Base-by-base conservation (phyloP, 345 rosid species). In the Eucalyptus marginata region DNA sequence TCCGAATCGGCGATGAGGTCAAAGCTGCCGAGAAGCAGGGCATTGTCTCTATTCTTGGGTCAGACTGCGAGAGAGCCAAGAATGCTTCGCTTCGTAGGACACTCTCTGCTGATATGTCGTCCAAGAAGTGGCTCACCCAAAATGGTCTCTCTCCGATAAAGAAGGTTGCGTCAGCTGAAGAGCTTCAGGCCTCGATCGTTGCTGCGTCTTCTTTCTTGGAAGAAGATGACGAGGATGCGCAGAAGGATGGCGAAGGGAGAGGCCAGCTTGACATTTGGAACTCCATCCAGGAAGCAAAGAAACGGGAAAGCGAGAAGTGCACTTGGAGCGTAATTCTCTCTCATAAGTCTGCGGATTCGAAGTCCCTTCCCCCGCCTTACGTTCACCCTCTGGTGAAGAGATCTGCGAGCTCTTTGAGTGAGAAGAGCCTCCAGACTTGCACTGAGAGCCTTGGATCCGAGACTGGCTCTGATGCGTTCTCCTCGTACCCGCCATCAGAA, bases 361-460 rank as follows among this genome's bases (percentile, higher is more conserved):
- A 90, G 50, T 20, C 90, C 18, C 92, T 89, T 52, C 90, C 93
- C 40, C 92, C 96, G 24, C 97, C 98, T 29, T 98, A 98, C 86
- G 86, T 98, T 87, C 99, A 97, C 80, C 99, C 99, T 49, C 91
- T 96, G 51, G 92, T 94, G 86, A 95, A 93, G 89, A 92, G 94
- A 29, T 94, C 95, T 17, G 86, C 95, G 12, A 94, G 98, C 84
- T 92, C 93, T 36, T 87, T 98, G 88, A 97, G 91, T 86, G 91
- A 93, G 90, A 96, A 97, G 92, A 98, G 99, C 91, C 99, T 98
- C 29, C 89, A 96, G 50, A 92, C 97, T 14, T 98, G 99, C 94
- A 98, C 99, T 4, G 99, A 98, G 91, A 98, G 98, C 89, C 99
- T 98, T 31, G 99, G 99, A 89, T 98, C 99, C 51, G 99, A 98